Conservation (phyloP, 2,329 filamentous ascomycete species). For the Ceratocystis variospora region DNA sequence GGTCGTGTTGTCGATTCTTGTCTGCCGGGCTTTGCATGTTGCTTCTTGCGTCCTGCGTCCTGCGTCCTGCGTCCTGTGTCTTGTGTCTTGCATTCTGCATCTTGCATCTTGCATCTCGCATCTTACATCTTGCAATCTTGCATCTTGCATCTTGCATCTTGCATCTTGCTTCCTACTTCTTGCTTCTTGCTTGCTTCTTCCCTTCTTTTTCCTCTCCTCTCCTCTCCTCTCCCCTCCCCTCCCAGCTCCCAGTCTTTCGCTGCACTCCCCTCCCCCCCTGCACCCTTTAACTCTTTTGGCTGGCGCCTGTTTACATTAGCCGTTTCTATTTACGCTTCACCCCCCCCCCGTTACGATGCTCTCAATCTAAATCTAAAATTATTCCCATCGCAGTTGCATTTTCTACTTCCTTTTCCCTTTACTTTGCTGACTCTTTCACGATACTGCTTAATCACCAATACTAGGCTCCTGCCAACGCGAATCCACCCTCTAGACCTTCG, state of each 20-base stretch:
- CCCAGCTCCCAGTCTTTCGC: neutral
- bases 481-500: too few species aligned
- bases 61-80: too few species aligned
- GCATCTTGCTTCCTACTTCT: too few species aligned
- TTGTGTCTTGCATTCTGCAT: too few species aligned
- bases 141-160: too few species aligned
- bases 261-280: neutral
- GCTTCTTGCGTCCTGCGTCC: too few species aligned
- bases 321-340: constrained; percentile 6
- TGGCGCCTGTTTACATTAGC: neutral
- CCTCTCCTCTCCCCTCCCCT: neutral
- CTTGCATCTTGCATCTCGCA: too few species aligned
- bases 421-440: neutral
- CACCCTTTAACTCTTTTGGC: neutral
- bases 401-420: neutral
- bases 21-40: neutral
- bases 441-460: neutral
- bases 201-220: neutral
- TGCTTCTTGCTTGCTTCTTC: neutral
- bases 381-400: neutral
- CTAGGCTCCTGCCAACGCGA: too few species aligned
- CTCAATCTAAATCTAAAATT: neutral
- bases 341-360: neutral
- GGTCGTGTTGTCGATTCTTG: too few species aligned
- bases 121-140: too few species aligned